Percentiles rank a stretch among this genome's conserved stretches.
phyloP scores from a whole-genome alignment of 345 rosid genomes.

The Balakata baccata region DNA sequence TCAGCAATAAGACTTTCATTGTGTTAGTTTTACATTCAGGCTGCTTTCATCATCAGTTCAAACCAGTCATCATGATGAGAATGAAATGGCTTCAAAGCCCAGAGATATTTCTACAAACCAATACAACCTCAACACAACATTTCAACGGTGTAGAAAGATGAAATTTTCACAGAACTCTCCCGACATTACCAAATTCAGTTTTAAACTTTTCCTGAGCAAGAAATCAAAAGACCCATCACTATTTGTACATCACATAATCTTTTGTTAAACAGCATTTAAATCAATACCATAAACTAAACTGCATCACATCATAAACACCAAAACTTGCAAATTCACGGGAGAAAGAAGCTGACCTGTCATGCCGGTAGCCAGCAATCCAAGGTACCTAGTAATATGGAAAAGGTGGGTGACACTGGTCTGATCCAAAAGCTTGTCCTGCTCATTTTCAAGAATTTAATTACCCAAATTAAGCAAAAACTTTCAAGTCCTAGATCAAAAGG shows the following conservation, averaged over 20 bases:
- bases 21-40: neutral
- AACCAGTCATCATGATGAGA: neutral
- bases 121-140: neutral
- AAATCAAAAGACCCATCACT: neutral
- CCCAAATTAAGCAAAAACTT: constrained; percentile 7
- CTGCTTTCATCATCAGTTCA: neutral
- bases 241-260: neutral
- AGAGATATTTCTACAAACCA: neutral
- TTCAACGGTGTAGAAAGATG: neutral
- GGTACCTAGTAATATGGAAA: constrained; percentile 82
- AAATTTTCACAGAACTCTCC: neutral
- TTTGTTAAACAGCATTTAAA: neutral
- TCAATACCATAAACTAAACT: too few relatives aligned
- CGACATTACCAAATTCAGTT: neutral
- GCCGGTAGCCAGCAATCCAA: constrained; percentile 94
- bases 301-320: neutral
- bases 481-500: neutral
- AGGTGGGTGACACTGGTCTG: constrained; percentile 91
- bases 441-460: constrained; percentile 10
- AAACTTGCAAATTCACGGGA: neutral
- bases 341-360: constrained; percentile 60
- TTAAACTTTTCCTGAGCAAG: too few relatives aligned
- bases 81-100: neutral
- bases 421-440: constrained; percentile 98
- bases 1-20: neutral